Percentiles rank a stretch among this genome's conserved stretches.
Conservation (phyloP, 371 early-diverging fungal genomes). For the Mortierella sp. region DNA sequence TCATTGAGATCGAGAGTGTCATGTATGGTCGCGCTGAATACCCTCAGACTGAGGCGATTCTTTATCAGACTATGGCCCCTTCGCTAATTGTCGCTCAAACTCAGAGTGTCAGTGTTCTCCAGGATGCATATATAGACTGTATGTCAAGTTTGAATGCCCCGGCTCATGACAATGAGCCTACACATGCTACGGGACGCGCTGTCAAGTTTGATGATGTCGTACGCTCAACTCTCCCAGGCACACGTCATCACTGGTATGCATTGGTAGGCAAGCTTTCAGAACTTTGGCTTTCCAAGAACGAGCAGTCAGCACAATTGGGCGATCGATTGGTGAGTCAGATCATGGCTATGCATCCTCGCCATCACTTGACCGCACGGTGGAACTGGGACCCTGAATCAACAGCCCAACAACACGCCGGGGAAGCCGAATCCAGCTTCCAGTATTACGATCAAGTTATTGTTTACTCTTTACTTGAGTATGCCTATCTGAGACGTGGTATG, state of each 20-base stretch:
- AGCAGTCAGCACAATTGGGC: slow-evolving; percentile 36
- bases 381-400: neutral
- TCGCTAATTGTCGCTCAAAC: slow-evolving; percentile 51
- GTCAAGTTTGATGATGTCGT: slow-evolving; percentile 50
- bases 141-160: slow-evolving; percentile 44
- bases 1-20: slow-evolving; percentile 46
- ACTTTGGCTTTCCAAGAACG: slow-evolving; percentile 51
- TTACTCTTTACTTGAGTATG: slow-evolving; percentile 49
- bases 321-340: slow-evolving; percentile 50
- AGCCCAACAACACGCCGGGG: slow-evolving; percentile 1
- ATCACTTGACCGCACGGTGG: slow-evolving; percentile 23
- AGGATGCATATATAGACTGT: slow-evolving; percentile 46
- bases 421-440: slow-evolving; percentile 44
- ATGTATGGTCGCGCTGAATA: slow-evolving; percentile 49
- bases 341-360: slow-evolving; percentile 54
- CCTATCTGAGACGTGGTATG: slow-evolving; percentile 52
- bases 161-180: slow-evolving; percentile 2
- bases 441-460: slow-evolving; percentile 53
- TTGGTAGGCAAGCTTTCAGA: slow-evolving; percentile 54
- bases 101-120: slow-evolving; percentile 39
- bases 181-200: neutral
- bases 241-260: slow-evolving; percentile 54
- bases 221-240: slow-evolving; percentile 46
- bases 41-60: slow-evolving; percentile 43
- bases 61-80: slow-evolving; percentile 54